Conservation (phyloP, 1,284 basidiomycete genomes). For the Fomes fomentarius region DNA sequence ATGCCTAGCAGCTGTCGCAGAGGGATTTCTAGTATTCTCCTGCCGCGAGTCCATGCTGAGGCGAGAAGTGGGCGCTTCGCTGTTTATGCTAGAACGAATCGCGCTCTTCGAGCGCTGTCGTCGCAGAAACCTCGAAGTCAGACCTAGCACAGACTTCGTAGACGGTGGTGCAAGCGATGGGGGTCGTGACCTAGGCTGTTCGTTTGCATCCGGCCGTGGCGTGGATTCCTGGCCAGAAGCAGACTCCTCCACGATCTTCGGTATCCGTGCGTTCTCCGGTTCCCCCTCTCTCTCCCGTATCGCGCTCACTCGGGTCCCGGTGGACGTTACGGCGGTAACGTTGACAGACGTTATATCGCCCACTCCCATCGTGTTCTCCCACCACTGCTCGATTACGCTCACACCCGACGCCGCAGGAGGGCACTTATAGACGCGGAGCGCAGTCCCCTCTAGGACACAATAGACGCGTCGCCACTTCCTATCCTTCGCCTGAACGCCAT, state of each 20-base stretch:
- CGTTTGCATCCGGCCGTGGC: background rate
- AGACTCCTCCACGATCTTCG: slow-evolving; percentile 28
- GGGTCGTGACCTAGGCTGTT: background rate
- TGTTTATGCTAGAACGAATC: slow-evolving; percentile 3
- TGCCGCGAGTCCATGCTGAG: slow-evolving; percentile 26
- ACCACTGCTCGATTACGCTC: slow-evolving; percentile 66
- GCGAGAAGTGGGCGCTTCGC: slow-evolving; percentile 23
- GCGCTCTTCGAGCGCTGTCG: slow-evolving; percentile 26
- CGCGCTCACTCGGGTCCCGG: slow-evolving; percentile 27
- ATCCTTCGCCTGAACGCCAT: slow-evolving; percentile 87
- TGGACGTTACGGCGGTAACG: slow-evolving; percentile 23
- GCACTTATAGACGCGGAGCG: slow-evolving; percentile 83
- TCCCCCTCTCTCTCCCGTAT: slow-evolving; percentile 25
- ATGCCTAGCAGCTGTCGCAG: slow-evolving; percentile 14
- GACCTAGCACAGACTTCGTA: slow-evolving; percentile 29
- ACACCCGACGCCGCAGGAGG: slow-evolving; percentile 51
- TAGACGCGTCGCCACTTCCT: slow-evolving; percentile 90
- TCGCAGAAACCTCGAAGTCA: slow-evolving; percentile 31
- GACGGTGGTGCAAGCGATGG: slow-evolving; percentile 11
- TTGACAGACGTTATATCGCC: slow-evolving; percentile 50
- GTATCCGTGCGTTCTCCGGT: slow-evolving; percentile 16
- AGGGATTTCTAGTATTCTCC: slow-evolving; percentile 24
- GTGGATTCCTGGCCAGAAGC: background rate
- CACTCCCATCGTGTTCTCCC: slow-evolving; percentile 74
- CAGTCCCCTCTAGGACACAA: slow-evolving; percentile 92